These are phyloP conservation scores for Rhodotorula mucilaginosa DNA, from an alignment of 1,284 basidiomycete genomes.

Conservation along the genomic window DNA sequence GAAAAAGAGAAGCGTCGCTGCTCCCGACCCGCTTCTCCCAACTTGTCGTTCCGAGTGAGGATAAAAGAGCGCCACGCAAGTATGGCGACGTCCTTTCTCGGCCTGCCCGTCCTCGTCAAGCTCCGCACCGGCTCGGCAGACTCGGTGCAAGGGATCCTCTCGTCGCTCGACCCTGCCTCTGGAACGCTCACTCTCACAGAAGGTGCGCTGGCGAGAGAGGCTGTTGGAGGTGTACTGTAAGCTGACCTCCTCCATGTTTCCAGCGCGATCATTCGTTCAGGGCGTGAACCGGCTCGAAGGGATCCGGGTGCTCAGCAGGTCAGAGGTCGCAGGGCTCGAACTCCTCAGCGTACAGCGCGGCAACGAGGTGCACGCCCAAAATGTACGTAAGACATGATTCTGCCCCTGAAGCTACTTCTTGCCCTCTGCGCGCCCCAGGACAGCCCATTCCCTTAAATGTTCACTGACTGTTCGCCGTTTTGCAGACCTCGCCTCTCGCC, in stretches of 20 bases:
- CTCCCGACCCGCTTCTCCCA: too few species aligned
- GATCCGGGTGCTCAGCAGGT: not conserved
- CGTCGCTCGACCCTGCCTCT: conserved; percentile 2
- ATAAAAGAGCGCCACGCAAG: not conserved
- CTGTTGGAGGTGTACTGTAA: not conserved
- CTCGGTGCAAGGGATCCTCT: conserved; percentile 8
- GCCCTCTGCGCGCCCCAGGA: too few species aligned
- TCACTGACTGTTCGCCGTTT: too few species aligned
- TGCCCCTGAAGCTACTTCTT: too few species aligned
- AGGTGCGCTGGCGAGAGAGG: not conserved
- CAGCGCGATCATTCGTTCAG: not conserved
- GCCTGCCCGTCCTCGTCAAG: conserved; percentile 15
- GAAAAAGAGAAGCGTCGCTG: too few species aligned
- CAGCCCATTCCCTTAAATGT: not conserved
- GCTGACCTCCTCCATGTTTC: not conserved
- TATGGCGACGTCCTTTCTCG: conserved; percentile 23
- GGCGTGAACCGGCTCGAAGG: conserved; percentile 6
- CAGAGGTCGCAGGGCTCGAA: conserved; percentile 25
- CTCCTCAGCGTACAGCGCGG: conserved; percentile 12
- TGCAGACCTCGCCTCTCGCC: too few species aligned
- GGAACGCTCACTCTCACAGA: conserved; percentile 20
- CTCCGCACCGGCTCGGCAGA: not conserved
- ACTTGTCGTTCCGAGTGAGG: too few species aligned
- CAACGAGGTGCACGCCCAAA: not conserved
- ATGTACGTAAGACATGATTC: not conserved